Evolutionary conservation across 768 basidiomycete genomes (phyloP).

Genomic region (Clavulina sp.): DNA sequence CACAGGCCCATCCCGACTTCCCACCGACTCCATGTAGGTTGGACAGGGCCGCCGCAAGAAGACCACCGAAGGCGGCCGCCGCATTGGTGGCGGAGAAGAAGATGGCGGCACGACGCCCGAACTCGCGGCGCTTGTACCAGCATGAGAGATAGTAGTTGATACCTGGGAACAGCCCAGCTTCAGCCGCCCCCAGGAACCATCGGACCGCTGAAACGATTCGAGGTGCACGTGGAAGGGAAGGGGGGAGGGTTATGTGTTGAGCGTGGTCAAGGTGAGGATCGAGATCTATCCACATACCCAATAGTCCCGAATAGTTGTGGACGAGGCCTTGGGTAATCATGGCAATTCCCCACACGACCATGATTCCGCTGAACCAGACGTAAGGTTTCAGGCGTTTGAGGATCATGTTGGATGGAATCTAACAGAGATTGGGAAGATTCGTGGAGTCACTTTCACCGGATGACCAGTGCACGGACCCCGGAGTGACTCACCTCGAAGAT

Average conservation of each 20-base stretch:
- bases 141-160: constrained; percentile 20
- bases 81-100: constrained; percentile 69
- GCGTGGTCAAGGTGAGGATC: too few species aligned
- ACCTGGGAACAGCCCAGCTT: constrained; percentile 49
- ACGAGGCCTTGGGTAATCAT: constrained; percentile 61
- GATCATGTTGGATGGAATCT: neutral
- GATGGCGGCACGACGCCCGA: constrained; percentile 49
- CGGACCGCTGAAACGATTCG: constrained; percentile 11
- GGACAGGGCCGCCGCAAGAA: constrained; percentile 36
- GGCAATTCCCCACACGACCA: constrained; percentile 10
- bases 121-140: constrained; percentile 75
- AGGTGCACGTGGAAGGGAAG: neutral
- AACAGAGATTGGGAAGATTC: neutral
- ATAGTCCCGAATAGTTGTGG: constrained; percentile 46
- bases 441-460: too few species aligned
- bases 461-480: neutral
- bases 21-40: constrained; percentile 34
- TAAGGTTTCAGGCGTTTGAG: constrained; percentile 14
- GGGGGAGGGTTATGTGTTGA: neutral
- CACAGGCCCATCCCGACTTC: neutral
- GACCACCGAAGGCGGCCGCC: constrained; percentile 63
- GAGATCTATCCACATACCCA: constrained; percentile 18
- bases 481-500: constrained; percentile 42
- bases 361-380: constrained; percentile 24
- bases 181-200: constrained; percentile 47